Conservation (phyloP, 352 stramenopile genomes). For the Pythium sp. region DNA sequence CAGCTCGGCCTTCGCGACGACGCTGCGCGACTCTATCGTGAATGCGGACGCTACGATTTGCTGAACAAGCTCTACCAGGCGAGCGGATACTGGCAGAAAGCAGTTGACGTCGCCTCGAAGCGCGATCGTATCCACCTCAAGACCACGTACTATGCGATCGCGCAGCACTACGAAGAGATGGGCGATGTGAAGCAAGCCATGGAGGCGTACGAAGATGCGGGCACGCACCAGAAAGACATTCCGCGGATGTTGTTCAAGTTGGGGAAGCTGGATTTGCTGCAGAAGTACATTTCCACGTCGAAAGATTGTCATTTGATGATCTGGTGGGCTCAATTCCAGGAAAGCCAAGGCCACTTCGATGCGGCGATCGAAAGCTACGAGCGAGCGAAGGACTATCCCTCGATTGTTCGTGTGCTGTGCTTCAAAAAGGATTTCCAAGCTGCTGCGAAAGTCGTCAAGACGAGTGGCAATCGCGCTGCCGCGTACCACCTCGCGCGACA, state of each 20-base stretch:
- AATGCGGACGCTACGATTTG: constrained; percentile 90
- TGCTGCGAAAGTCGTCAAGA: constrained; percentile 85
- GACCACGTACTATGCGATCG: constrained; percentile 88
- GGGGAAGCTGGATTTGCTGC: constrained; percentile 85
- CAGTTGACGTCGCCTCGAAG: constrained; percentile 84
- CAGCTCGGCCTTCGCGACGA: constrained; percentile 91
- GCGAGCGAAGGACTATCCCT: constrained; percentile 84
- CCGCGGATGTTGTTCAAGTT: constrained; percentile 92
- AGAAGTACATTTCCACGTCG: constrained; percentile 88
- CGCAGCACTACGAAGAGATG: constrained; percentile 88
- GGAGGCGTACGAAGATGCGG: constrained; percentile 89
- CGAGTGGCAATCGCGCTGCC: constrained; percentile 66
- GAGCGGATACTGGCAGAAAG: constrained; percentile 90
- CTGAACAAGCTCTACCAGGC: constrained; percentile 92
- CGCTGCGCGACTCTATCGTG: constrained; percentile 87
- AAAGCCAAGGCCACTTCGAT: constrained; percentile 88
- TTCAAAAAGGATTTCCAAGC: constrained; percentile 86
- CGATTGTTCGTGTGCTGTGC: constrained; percentile 90
- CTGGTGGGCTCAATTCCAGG: constrained; percentile 94
- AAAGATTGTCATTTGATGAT: constrained; percentile 86
- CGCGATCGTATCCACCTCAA: constrained; percentile 92
- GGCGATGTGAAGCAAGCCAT: constrained; percentile 89
- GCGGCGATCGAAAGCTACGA: constrained; percentile 88
- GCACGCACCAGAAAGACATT: constrained; percentile 89
- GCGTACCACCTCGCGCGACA: constrained; percentile 88